Base-by-base conservation (phyloP, 1,284 basidiomycete genomes). In the Vanrija pseudolonga region DNA sequence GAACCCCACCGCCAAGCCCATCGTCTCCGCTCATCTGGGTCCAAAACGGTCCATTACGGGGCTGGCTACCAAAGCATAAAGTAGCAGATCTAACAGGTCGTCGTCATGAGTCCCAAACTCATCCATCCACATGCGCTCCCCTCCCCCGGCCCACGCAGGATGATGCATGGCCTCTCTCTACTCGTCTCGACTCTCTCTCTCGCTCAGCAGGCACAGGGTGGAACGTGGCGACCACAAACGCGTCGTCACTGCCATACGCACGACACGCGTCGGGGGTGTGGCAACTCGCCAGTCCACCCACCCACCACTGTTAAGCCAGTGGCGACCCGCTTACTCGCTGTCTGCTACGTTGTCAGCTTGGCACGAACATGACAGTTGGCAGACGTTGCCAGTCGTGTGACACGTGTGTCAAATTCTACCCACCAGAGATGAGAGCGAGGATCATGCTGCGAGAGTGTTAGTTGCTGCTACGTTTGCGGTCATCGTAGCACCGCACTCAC, bases 351-450 rank as follows among this genome's bases (percentile, higher is more conserved):
- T 24, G 51, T 50, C 41, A 51, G 49, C 46, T 26, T 6, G 6
- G 39, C 17, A 6, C 38, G 19, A 4, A 19, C 20, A 14, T 6
- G 26, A 8, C 5, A 23, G 32, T 5, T 14, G 18, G 40, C 42
- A 4, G 9, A 11, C 2, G 17, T 4, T 26, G 23, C 39, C 20
- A 3, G 20, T 26, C 12, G 38, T 40, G 32, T 32, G 19, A 40
- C 17, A 18, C 38, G 17, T 45, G 52, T 57, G 32, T 55, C 55
- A 44, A 53, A 51, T 38, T 60, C 20, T 45, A 64, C 68, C 57
- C 52, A 73, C 76, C 89, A 48, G 87, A 86, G 71, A 90, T 90
- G 64, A 90, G 83, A 15, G 88, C 88, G 45, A 89, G 84, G 67
- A 91, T 91, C 89, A 91, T 90, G 69, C 88, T 89, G 58, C 37